These are phyloP conservation scores for Globisporangium irregulare DNA, from an alignment of 352 stramenopile genomes.

Conservation along the genomic window DNA sequence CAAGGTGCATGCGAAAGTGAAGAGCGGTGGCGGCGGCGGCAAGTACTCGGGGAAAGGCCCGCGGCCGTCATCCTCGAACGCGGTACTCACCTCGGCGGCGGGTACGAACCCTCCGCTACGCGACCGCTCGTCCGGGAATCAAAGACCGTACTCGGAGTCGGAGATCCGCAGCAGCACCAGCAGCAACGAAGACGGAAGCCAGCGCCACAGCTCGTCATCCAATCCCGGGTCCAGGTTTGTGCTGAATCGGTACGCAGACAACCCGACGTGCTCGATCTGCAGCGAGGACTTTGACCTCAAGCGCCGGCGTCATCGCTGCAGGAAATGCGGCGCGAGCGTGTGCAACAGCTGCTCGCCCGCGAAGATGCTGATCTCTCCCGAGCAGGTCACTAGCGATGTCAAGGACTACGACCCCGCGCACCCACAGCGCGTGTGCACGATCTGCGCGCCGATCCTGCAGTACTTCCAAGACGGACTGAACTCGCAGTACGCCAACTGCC, in stretches of 20 bases:
- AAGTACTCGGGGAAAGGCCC: conserved; percentile 6
- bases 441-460: conserved; percentile 75
- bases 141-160: conserved; percentile 38
- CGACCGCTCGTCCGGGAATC: conserved; percentile 22
- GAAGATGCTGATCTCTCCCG: conserved; percentile 72
- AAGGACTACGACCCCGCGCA: conserved; percentile 72
- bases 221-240: conserved; percentile 26
- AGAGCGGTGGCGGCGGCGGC: conserved; percentile 7
- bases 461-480: conserved; percentile 69
- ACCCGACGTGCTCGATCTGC: conserved; percentile 73
- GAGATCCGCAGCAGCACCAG: conserved; percentile 43
- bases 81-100: conserved; percentile 23
- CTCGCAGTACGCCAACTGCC: conserved; percentile 71
- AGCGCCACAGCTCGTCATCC: conserved; percentile 23
- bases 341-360: conserved; percentile 69
- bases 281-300: conserved; percentile 78
- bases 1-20: conserved; percentile 44
- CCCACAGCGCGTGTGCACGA: conserved; percentile 78
- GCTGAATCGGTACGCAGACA: conserved; percentile 48
- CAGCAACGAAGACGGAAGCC: conserved; percentile 28
- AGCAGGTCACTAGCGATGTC: conserved; percentile 47
- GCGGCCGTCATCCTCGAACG: conserved; percentile 36
- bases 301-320: conserved; percentile 62
- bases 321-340: conserved; percentile 69
- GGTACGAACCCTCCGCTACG: conserved; percentile 25